Base-by-base conservation (phyloP, 192 early-diverging fungal genomes). In the Coemansia sp. region DNA sequence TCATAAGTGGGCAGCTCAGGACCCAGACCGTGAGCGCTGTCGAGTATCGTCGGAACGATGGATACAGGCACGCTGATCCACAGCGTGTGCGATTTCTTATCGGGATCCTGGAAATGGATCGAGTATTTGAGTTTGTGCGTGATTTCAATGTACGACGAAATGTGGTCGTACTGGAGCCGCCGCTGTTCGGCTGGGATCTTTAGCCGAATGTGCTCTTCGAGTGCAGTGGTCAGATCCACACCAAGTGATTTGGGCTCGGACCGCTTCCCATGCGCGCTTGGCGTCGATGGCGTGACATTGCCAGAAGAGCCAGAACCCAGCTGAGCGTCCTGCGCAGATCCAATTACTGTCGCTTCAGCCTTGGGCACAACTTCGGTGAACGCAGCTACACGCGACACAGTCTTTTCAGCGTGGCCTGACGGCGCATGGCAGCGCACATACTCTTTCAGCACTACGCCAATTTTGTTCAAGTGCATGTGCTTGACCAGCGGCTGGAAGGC, bases 11-110 rank as follows among this genome's bases (percentile, higher is more conserved):
- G 77, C 21, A 80, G 77, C 56, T 71, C 72, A 12, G 62, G 22
- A 7, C 64, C 58, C 29, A 17, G 22, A 3, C 62, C 65, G 22
- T 69, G 66, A 6, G 48, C 19, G 11, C 50, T 51, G 21, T 65
- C 78, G 19, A 58, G 50, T n/a, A 79, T 73, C 5, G 59, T 54
- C 4, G 78, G 78, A 11, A 81, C 73, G 15, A 81, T 60, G 7
- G 78, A 81, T 15, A 81, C 58, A 3, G 78, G 73, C 39, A 75
- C 78, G 56, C 73, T 81, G 55, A 81, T 60, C 78, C 78, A 81
- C 52, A 81, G 63, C 15, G 70, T 81, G 58, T 69, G 78, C 38
- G 66, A 54, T 23, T 32, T 54, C 19, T 69, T 50, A 5, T 69
- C 69, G 11, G 72, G 72, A 32, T 75, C 78, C 56, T 62, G 61